Base-by-base conservation (phyloP, 129 eudicot species). In the Rutidosis leptorrhynchoides region DNA sequence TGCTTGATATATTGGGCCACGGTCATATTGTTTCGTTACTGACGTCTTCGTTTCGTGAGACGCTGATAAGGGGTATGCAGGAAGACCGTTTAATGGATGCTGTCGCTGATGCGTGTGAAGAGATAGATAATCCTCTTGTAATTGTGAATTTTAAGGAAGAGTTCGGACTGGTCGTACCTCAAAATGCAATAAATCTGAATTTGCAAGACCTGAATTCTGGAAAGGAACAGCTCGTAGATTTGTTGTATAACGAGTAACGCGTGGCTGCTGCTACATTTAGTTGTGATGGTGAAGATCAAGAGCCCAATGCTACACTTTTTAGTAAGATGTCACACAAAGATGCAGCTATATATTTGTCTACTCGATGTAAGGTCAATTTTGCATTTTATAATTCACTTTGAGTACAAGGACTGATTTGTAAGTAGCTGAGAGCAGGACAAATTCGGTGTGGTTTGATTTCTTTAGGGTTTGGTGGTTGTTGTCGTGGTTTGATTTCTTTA, bases 51-150 rank as follows among this genome's bases (percentile, higher is more conserved):
- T 85, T 89, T 16, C 20, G 14, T 32, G 65, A 66, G 25, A 78
- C 73, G 43, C 64, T 83, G 17, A 14, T 27, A 20, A 32, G 42
- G 32, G 62, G 53, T 17, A 6, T 63, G 11, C 58, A 56, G 20
- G 67, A 35, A 33, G 27, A 46, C 19, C 55, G 45, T 37, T 11
- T 37, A 7, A 22, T 76, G 3, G 58, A 69, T 57, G 78, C 73
- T 11, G 26, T 89, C n/a, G n/a, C n/a, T 45, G 29, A 21, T 17
- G 90, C 82, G 0, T 58, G 85, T 16, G 33, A 68, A 21, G 33
- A 48, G 57, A 70, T 83, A 43, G 81, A 67, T 24, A 78, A 89
- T 65, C 94, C 90, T 25, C 80, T 89, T 4, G 84, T 89, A 15
- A n/a, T 85, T 19, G 74, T 89, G 29, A 74, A 75, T 51, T 29